Conservation (phyloP, 1,284 basidiomycete species). For the Ganoderma lingzhi region DNA sequence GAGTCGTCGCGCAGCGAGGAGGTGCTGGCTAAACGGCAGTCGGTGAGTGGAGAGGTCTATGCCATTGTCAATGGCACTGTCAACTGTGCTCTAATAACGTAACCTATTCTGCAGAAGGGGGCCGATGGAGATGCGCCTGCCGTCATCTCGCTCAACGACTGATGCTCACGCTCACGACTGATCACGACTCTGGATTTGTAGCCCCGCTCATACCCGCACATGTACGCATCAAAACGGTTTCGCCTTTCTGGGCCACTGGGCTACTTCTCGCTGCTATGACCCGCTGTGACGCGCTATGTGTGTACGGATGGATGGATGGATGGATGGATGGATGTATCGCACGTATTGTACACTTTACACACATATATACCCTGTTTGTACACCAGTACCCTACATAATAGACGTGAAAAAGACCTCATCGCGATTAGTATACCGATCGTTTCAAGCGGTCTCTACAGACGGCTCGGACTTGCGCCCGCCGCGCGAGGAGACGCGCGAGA, state of each 20-base stretch:
- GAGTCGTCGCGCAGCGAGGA: neutral
- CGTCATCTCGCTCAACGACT: neutral
- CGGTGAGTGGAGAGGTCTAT: neutral
- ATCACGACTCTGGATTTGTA: neutral
- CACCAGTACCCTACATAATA: neutral
- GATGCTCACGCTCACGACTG: neutral
- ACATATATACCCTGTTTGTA: neutral
- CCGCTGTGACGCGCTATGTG: neutral
- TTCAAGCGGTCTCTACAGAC: neutral
- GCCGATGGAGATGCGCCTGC: neutral
- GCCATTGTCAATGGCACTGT: neutral
- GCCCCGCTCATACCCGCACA: neutral
- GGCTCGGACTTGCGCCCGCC: constrained; percentile 8
- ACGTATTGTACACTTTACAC: neutral
- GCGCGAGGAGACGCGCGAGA: constrained; percentile 20
- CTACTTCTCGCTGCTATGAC: neutral
- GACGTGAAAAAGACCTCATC: neutral
- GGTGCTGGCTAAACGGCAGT: neutral
- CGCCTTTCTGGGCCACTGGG: neutral
- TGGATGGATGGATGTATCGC: neutral
- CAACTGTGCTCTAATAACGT: neutral
- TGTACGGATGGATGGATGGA: neutral
- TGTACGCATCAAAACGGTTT: neutral
- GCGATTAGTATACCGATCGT: neutral
- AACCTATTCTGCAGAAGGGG: neutral